Base-by-base conservation (phyloP, 2,329 filamentous ascomycete species). In the Geoglossum cookeanum region DNA sequence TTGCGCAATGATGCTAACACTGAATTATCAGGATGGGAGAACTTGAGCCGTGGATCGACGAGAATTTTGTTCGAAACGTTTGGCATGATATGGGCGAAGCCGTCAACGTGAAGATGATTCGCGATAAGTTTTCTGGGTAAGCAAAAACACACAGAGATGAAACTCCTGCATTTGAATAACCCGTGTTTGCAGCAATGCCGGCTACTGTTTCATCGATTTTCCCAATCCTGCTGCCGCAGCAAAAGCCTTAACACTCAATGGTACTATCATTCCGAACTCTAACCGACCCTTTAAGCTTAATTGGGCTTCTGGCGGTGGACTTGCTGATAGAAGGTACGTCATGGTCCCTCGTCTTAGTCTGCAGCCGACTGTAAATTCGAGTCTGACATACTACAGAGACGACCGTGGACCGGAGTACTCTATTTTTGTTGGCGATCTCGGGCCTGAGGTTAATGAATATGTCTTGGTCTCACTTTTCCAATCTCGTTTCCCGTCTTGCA, bases 101-200 rank as follows among this genome's bases (percentile, higher is more conserved):
- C 62, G 92, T 98, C 65, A 96, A 96, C 65, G 92, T 98, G 65
- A 98, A 98, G 80, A 95, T 98, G 79, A 98, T 98, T 66, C 87
- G 92, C 63, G 92, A 98, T 75, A 96, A 96, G 73, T 95, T 95
- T 72, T 96, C 91, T 68, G 92, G 91, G 89, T 95, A 78, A 72
- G 78, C 13, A 35, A 17, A 35, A 22, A n/a, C 22, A 37, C 22
- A 45, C 6, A 32, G 2, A 22, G 22, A 9, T 37, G 55, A 47
- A 32, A 13, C 39, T 49, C 30, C 13, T n/a, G 11, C 17, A 4
- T 51, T 29, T 45, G 44, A 29, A 15, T 53, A 22, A 27, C 39
- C 22, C 33, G 39, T 30, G 11, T 61, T 47, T 75, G 75, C 68
- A 94, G 88, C 65, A 98, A 96, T 70, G 92, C 92, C 62, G 92